Evolutionary conservation across 1,284 basidiomycete species (phyloP).

Genomic region (Phlebopus sp.): DNA sequence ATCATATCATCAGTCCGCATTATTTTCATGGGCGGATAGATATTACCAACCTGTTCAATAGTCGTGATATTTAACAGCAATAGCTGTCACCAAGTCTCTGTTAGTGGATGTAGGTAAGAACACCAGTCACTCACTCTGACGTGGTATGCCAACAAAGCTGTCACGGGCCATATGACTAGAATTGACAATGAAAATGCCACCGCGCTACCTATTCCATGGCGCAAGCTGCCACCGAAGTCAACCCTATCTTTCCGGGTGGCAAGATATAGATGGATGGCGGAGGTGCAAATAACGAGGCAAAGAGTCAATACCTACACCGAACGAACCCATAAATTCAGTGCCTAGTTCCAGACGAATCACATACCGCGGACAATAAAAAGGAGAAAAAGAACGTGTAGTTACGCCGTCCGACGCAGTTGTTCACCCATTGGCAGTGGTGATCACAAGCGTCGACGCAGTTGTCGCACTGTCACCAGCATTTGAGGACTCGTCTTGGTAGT

Average conservation of each 20-base stretch:
- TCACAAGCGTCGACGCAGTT: slow-evolving; percentile 91
- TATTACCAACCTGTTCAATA: slow-evolving; percentile 78
- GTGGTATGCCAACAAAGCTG: slow-evolving; percentile 80
- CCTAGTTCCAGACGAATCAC: slow-evolving; percentile 30
- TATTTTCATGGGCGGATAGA: slow-evolving; percentile 3
- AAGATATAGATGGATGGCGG: slow-evolving; percentile 76
- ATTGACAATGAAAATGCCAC: slow-evolving; percentile 72
- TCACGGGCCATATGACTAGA: slow-evolving; percentile 76
- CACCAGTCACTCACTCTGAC: slow-evolving; percentile 57
- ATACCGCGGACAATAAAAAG: slow-evolving; percentile 69
- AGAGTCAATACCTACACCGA: slow-evolving; percentile 58
- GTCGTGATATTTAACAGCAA: slow-evolving; percentile 85
- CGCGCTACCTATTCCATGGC: slow-evolving; percentile 68
- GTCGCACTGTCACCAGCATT: slow-evolving; percentile 63
- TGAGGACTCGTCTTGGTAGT: slow-evolving; percentile 6
- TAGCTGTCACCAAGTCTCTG: slow-evolving; percentile 45
- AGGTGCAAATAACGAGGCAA: slow-evolving; percentile 76
- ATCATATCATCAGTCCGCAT: slow-evolving; percentile 10
- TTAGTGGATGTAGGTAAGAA: slow-evolving; percentile 5
- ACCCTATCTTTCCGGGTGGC: slow-evolving; percentile 53
- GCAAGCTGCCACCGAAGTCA: slow-evolving; percentile 57
- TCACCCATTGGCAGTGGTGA: slow-evolving; percentile 94
- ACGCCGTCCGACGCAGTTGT: slow-evolving; percentile 88
- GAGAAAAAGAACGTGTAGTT: slow-evolving; percentile 91
- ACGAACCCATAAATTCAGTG: slow-evolving; percentile 9